Base-by-base conservation (phyloP, 495 filamentous ascomycete species). In the Hypoxylon lienhwacheense region DNA sequence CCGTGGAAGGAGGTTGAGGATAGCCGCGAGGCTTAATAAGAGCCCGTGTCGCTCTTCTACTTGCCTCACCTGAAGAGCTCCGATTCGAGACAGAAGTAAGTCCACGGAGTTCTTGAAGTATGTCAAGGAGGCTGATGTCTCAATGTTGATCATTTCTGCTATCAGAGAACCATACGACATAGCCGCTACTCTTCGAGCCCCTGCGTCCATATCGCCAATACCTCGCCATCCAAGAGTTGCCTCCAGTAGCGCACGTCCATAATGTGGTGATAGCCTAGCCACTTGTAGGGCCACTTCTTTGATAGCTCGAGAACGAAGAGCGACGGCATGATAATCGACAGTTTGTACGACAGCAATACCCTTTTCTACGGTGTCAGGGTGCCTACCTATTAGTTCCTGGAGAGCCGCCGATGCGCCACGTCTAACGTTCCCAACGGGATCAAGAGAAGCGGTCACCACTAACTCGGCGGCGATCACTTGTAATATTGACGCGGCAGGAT, bases 251-350 rank as follows among this genome's bases (percentile, higher is more conserved):
- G 84, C 84, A 20, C 77, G 71, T 70, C 87, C 88, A 52, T 97
- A 97, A 21, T 78, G 73, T 1, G 68, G 61, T 42, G 81, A 79
- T 5, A 97, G 69, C 37, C 70, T 73, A 1, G 85, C 85, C 0
- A 84, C 87, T 31, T 80, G 76, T 22, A 83, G 64, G 2, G 86
- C 84, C 34, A 97, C 87, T 39, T 89, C 80, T 28, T 80, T 75
- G 60, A 96, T 84, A 2, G 91, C 92, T 37, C 87, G 79, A 14
- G 86, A 85, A n/a, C 91, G 81, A 7, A 90, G 80, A 2, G 91
- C 90, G 25, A 99, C 90, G 12, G 90, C 84, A 64, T 95, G 89
- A 61, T 96, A 97, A 61, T 97, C 93, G 0, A 97, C 88, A 5
- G 82, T 82, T 63, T 96, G 92, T 1, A 97, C 89, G 0, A 96